These are phyloP conservation scores for Vanrija humicola DNA, from an alignment of 1,284 basidiomycete genomes.

Conservation along the genomic window DNA sequence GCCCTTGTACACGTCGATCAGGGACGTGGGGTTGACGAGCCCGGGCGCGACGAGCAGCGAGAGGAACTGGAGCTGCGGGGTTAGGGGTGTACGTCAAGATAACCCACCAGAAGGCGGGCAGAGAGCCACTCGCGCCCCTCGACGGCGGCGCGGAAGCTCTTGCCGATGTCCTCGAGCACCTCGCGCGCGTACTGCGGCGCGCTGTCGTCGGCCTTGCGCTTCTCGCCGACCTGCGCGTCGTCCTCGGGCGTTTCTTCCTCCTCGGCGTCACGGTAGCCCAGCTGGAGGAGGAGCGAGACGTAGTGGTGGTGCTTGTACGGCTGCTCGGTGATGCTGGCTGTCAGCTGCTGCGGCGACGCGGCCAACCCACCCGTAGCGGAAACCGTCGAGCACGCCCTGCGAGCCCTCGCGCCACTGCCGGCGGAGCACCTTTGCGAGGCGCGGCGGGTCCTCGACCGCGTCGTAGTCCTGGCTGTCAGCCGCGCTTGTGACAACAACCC, in stretches of 20 bases:
- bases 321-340: constrained; percentile 71
- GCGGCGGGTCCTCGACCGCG: constrained; percentile 62
- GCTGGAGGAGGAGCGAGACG: constrained; percentile 68
- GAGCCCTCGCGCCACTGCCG: constrained; percentile 61
- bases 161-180: constrained; percentile 82
- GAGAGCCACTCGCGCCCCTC: constrained; percentile 86
- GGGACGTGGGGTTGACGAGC: constrained; percentile 68
- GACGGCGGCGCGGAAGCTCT: constrained; percentile 76
- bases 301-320: constrained; percentile 88
- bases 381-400: constrained; percentile 60
- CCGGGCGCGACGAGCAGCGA: constrained; percentile 73
- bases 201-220: constrained; percentile 30
- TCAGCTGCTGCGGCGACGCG: neutral
- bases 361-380: constrained; percentile 64
- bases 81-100: neutral
- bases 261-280: constrained; percentile 54
- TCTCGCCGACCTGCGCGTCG: constrained; percentile 29
- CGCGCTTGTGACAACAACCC: constrained; percentile 42
- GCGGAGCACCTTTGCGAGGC: constrained; percentile 62
- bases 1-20: constrained; percentile 71
- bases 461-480: constrained; percentile 31
- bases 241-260: constrained; percentile 34
- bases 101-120: constrained; percentile 72
- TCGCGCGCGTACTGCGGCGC: constrained; percentile 53
- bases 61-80: constrained; percentile 76